phyloP scores from a whole-genome alignment of 352 stramenopile species.

The Globisporangium solare region DNA sequence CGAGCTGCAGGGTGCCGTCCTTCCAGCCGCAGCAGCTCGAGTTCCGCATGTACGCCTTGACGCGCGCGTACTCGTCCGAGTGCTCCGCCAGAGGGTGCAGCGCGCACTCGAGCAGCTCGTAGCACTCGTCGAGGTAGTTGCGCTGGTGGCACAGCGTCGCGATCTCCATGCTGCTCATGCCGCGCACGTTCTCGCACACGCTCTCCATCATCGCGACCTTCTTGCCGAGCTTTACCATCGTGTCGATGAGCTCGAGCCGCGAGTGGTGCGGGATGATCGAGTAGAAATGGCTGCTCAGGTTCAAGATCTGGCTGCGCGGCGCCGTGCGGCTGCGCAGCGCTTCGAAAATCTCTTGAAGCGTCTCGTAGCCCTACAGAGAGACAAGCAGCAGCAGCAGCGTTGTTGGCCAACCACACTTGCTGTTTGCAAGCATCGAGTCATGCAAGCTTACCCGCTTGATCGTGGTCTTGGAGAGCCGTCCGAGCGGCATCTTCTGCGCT shows the following conservation, averaged over 20 bases:
- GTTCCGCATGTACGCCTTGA: conserved; percentile 67
- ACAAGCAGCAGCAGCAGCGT: too few species aligned
- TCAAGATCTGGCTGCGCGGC: conserved; percentile 28
- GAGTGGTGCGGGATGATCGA: conserved; percentile 58
- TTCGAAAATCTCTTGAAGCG: conserved; percentile 55
- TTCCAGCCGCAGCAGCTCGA: conserved; percentile 64
- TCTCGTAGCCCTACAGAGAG: conserved; percentile 47
- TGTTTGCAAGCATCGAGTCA: background rate
- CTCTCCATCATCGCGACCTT: conserved; percentile 56
- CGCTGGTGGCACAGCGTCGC: conserved; percentile 30
- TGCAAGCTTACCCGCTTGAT: conserved; percentile 41
- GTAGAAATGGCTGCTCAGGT: conserved; percentile 65
- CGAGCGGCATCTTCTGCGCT: conserved; percentile 45
- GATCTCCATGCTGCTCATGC: conserved; percentile 33
- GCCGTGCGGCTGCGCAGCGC: conserved; percentile 37
- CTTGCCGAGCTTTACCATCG: conserved; percentile 60
- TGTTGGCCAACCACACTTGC: background rate
- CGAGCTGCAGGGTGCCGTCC: conserved; percentile 43
- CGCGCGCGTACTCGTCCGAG: conserved; percentile 45
- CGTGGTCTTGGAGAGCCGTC: conserved; percentile 47
- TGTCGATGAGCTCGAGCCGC: conserved; percentile 51
- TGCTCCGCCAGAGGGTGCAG: conserved; percentile 37
- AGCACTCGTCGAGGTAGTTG: conserved; percentile 66
- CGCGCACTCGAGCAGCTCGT: conserved; percentile 43
- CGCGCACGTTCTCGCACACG: conserved; percentile 36